Evolutionary conservation across 805 yeast genomes (phyloP).

Genomic region (Zygotorulaspora sp.): DNA sequence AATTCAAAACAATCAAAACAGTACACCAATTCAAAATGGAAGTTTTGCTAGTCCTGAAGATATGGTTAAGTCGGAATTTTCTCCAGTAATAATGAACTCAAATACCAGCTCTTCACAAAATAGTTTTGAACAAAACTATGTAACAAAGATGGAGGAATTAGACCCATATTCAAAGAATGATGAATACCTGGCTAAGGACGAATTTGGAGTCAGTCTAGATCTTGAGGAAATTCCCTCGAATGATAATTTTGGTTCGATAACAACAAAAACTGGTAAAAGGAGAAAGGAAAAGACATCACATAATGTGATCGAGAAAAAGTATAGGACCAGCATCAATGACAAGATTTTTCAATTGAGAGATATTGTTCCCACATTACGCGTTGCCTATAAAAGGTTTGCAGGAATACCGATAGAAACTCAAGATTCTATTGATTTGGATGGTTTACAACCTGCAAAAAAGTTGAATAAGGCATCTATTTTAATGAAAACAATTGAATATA

Average conservation of each 20-base stretch:
- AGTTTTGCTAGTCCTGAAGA: conserved; percentile 2
- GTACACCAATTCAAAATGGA: conserved; percentile 1
- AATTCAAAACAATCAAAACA: conserved; percentile 1
- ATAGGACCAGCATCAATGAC: conserved; percentile 65
- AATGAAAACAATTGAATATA: conserved; percentile 73
- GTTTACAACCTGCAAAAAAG: conserved; percentile 70
- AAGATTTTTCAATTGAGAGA: conserved; percentile 61
- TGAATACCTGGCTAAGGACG: conserved; percentile 14
- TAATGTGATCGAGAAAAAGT: conserved; percentile 67
- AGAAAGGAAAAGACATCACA: conserved; percentile 58
- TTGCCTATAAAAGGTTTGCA: conserved; percentile 40
- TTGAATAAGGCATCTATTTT: conserved; percentile 73
- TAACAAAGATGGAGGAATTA: conserved; percentile 2
- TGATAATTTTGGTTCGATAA: conserved; percentile 6
- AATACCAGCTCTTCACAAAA: background rate
- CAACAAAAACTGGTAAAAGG: conserved; percentile 12
- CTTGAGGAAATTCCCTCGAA: conserved; percentile 7
- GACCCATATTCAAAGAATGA: conserved; percentile 2
- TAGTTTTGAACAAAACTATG: conserved; percentile 1
- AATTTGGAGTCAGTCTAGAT: conserved; percentile 9
- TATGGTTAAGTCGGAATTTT: conserved; percentile 4
- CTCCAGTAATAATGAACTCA: conserved; percentile 5
- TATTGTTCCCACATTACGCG: conserved; percentile 60
- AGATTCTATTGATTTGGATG: conserved; percentile 60
- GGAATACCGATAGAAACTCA: conserved; percentile 52